A percentile compares a stretch with the other conserved stretches of the same genome.
These are phyloP conservation scores for Vigna hirtella DNA, from an alignment of 306 rosid species.

Conservation along the genomic window DNA sequence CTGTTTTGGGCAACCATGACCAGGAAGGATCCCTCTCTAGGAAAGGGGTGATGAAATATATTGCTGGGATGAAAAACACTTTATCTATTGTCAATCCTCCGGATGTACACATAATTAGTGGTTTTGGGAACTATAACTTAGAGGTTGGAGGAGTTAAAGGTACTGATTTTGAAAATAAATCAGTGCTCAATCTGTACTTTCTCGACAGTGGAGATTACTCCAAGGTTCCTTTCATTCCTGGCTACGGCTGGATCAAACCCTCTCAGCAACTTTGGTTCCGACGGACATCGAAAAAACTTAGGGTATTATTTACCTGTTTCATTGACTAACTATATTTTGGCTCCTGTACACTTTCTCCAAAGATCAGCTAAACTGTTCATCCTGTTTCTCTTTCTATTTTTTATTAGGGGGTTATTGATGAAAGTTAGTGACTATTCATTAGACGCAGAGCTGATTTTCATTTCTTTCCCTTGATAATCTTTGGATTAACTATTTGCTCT, in stretches of 20 bases:
- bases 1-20: conserved; percentile 90
- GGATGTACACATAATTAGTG: conserved; percentile 56
- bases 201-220: conserved; percentile 93
- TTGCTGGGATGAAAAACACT: conserved; percentile 67
- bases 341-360: background rate
- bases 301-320: conserved; percentile 53
- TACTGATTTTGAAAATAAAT: conserved; percentile 71
- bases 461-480: background rate
- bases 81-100: conserved; percentile 72
- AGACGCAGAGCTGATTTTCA: conserved; percentile 16
- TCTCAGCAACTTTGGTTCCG: conserved; percentile 88
- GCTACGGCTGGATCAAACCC: conserved; percentile 88
- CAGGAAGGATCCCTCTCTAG: conserved; percentile 85
- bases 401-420: background rate
- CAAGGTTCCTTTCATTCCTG: conserved; percentile 62
- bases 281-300: conserved; percentile 63
- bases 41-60: conserved; percentile 82
- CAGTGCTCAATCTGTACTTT: conserved; percentile 81
- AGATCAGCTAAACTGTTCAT: background rate
- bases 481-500: conserved; percentile 13
- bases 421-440: background rate
- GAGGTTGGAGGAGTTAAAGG: conserved; percentile 75
- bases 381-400: conserved; percentile 1
- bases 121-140: conserved; percentile 82
- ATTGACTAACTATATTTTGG: background rate